Evolutionary conservation across 2,329 filamentous ascomycete species (phyloP).

Genomic region (Leptographium lundbergii): DNA sequence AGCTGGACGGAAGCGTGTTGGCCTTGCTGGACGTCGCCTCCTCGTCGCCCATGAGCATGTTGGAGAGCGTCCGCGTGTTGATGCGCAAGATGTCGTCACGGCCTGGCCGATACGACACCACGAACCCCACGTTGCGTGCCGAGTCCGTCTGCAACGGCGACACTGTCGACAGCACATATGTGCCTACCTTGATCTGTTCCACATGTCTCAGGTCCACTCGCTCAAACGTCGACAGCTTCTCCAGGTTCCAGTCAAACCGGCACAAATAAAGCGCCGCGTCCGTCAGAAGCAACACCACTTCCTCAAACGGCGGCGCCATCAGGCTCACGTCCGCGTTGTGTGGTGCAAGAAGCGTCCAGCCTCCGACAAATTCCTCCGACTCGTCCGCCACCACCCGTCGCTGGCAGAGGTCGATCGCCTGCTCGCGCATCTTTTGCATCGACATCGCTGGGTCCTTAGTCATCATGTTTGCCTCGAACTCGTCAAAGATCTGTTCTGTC

Average conservation of each 20-base stretch:
- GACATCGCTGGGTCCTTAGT: constrained; percentile 85
- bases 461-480: constrained; percentile 91
- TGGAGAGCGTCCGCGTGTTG: constrained; percentile 73
- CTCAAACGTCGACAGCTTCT: constrained; percentile 90
- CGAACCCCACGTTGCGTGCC: constrained; percentile 68
- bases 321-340: constrained; percentile 51
- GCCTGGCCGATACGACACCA: constrained; percentile 63
- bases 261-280: constrained; percentile 78
- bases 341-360: constrained; percentile 80
- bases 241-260: constrained; percentile 85
- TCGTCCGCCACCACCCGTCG: constrained; percentile 76
- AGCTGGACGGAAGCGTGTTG: constrained; percentile 14
- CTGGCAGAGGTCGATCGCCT: constrained; percentile 79
- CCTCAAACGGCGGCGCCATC: constrained; percentile 64
- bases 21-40: constrained; percentile 17
- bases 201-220: constrained; percentile 67
- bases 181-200: constrained; percentile 60
- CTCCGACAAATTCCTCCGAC: constrained; percentile 74
- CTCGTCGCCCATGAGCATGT: constrained; percentile 16
- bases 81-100: constrained; percentile 61
- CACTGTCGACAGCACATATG: constrained; percentile 83
- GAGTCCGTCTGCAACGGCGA: constrained; percentile 67
- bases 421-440: constrained; percentile 68
- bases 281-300: constrained; percentile 78
- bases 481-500: constrained; percentile 72